Evolutionary conservation across 768 basidiomycete genomes (phyloP), one percentile per base, ranked within the genome.

Genomic region (Mycena haematopus): DNA sequence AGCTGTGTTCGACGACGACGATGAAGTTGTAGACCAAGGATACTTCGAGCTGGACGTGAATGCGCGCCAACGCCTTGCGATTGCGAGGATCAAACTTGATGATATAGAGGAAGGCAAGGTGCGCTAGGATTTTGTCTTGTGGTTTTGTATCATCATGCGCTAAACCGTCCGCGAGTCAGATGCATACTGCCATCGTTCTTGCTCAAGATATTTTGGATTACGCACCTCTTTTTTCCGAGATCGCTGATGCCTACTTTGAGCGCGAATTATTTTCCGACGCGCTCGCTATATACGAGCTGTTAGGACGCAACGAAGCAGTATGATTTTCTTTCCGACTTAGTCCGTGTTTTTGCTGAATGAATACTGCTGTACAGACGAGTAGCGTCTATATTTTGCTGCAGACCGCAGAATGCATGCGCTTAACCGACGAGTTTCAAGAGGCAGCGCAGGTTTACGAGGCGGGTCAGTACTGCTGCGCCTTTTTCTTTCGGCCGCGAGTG

Each of bases 381-480:
- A 86, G 86, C 65, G 65, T 91, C 36, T 85, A 90, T 66, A 76
- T 91, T 33, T 80, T 94, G 0, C 77, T 89, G 31, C 92, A 92
- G 69, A 90, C 93, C 4, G 94, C 92, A 2, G 84, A 87, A 2
- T 97, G 95, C 72, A 85, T 91, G 51, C 86, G 91, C 22, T 88
- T 89, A 79, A 75, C 89, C 27, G 90, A 90, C 35, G 87, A 93
- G 53, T 74, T 90, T 54, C 83, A 84, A 35, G 90, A 91, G 44
- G 93, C 96, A 0, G 85, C 87, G 1, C 89, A 95, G 62, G 87
- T 95, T 10, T 92, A 96, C 68, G 86, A 92, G 76, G 87, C 90
- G 71, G 86, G 95, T 93, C 55, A 25, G 83, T 72, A 10, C 21
- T 52, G n/a, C n/a, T n/a, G n/a, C n/a, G n/a, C n/a, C n/a, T 47